Evolutionary conservation across 2,329 filamentous ascomycete species (phyloP), one percentile per base, ranked within the genome.

Genomic region (Purpureocillium takamizusanense): DNA sequence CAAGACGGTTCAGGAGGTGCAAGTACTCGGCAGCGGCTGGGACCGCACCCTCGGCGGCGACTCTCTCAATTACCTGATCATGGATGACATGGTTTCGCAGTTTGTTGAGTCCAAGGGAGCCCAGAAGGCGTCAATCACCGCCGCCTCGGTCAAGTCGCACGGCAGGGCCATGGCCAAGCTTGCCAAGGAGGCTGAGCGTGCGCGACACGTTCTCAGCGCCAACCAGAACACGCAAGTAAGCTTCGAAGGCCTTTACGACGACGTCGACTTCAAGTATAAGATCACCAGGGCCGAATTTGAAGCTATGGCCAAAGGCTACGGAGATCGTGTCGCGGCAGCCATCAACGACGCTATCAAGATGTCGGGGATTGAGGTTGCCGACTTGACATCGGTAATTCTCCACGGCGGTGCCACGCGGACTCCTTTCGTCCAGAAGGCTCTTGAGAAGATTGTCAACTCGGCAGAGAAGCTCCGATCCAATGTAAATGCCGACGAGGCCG

Each of bases 1-100:
- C 72, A 97, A 97, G 76, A 95, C 88, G 2, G 67, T 98, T 25
- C 92, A 97, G 57, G 92, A 98, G 59, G 83, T 97, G n/a, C 78
- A 87, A 44, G 86, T 94, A 29, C 52, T 95, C 33, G 89, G 90
- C 41, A 76, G 76, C 49, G 87, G 86, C 43, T 98, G 86, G 85
- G 92, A 98, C 55, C 78, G 78, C 53, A 85, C 83, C 3, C 79
- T 98, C 14, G 92, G 92, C 42, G 92, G 92, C 39, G 90, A 98
- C 56, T 72, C 82, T 27, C 72, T 98, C 44, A 98, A 95, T 60
- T 76, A 83, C 41, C 69, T 95, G 43, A 87, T 98, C 48, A 73
- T 95, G 36, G 79, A 95, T 47, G 83, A 97, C 57, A 94, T 97
- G 77, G 68, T 95, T 40, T 65, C 75, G 23, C 76, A 90, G 50